These are phyloP conservation scores for Diaporthe humulicola DNA, from an alignment of 2,329 filamentous ascomycete genomes.

Conservation along the genomic window DNA sequence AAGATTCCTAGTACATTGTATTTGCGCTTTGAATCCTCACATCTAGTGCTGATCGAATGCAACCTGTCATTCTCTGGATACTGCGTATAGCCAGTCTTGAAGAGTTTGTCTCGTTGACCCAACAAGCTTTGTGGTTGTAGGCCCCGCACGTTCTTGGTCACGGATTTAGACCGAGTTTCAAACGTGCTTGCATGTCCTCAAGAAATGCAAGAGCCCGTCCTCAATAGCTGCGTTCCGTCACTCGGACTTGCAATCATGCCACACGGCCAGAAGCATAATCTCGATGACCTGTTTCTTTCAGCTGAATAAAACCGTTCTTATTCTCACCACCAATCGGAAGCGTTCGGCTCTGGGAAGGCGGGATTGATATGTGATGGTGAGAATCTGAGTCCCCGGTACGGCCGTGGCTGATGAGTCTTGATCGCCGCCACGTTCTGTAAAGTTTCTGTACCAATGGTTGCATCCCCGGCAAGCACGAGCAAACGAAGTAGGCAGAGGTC, in stretches of 20 bases:
- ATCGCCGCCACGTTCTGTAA: neutral
- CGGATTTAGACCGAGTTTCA: too few relatives aligned
- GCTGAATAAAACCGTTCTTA: neutral
- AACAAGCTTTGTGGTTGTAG: too few relatives aligned
- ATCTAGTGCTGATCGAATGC: too few relatives aligned
- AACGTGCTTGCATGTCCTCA: too few relatives aligned
- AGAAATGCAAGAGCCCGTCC: too few relatives aligned
- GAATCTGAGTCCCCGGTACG: neutral
- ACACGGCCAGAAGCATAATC: neutral
- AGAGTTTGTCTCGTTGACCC: too few relatives aligned
- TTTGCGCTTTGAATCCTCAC: too few relatives aligned
- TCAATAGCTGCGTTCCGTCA: too few relatives aligned
- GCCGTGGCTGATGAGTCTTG: neutral
- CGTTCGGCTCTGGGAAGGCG: neutral
- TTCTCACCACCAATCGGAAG: neutral
- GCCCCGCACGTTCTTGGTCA: too few relatives aligned
- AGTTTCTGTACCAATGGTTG: neutral
- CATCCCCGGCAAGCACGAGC: slow-evolving; percentile 2
- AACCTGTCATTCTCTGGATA: too few relatives aligned
- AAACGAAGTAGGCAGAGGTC: neutral
- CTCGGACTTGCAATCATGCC: neutral
- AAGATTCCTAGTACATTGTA: too few relatives aligned
- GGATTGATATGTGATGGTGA: neutral
- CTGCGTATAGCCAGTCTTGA: too few relatives aligned
- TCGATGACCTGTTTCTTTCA: neutral